Base-by-base conservation (phyloP, 1,284 basidiomycete genomes). In the Cutaneotrichosporon arboriforme region DNA sequence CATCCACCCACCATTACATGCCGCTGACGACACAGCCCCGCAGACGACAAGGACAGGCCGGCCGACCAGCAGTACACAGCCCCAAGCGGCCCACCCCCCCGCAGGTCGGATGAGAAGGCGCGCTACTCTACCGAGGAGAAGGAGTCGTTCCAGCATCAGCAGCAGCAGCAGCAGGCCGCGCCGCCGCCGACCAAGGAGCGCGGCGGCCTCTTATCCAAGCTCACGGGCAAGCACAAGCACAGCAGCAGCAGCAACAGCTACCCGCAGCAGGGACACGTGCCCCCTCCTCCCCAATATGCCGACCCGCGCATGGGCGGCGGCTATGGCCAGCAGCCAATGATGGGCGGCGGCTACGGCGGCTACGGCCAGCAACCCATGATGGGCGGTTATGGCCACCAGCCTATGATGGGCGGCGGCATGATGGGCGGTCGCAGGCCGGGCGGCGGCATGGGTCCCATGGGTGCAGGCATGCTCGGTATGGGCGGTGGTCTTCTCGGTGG, bases 401-500 rank as follows among this genome's bases (percentile, higher is more conserved):
- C 37, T 4, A 45, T 50, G 48, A 44, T 44, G 23, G 47, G 47
- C 36, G 54, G 57, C 34, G 54, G 52, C 38, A 56, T 55, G 60
- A 55, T 58, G 50, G 34, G 47, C 38, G 54, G 38, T 39, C 56
- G 57, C 44, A 47, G 40, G 46, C 46, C 46, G 42, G 54, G 54
- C 41, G 60, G 60, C 22, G 54, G 56, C 38, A 53, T 55, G 54
- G 58, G 61, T 51, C 68, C 67, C 34, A 68, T 70, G 67, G 63
- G 69, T 21, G 67, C 68, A 4, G 70, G 69, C 34, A 61, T 61
- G 33, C 57, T 73, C 15, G 71, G 72, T 60, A 17, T 64, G 8
- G 73, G 72, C 46, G 73, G 72, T 61, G 72, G 71, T 62, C 57
- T 74, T 9, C 55, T 73, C 26, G 72, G 73, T 38, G 73, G 73